Base-by-base conservation (phyloP, 2,329 filamentous ascomycete genomes). In the Colletotrichum cuscutae region DNA sequence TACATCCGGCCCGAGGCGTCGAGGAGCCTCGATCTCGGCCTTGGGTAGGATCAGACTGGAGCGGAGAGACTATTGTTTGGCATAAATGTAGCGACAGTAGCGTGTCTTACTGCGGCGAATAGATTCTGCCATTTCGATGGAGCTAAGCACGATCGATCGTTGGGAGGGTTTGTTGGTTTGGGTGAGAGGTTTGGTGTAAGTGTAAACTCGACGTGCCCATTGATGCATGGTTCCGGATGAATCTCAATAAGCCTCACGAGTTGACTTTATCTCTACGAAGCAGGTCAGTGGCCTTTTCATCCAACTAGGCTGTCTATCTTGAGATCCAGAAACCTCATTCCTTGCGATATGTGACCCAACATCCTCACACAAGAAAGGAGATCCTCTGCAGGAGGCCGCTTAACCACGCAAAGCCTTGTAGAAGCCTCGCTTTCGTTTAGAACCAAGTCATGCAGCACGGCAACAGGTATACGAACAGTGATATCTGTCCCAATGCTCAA, bases 31-130 rank as follows among this genome's bases (percentile, higher is more conserved):
- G 46, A 71, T 64, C 15, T 32, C 65, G 24, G 73, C 66, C 30
- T 63, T 12, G 24, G 74, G 70, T 4, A 74, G 70, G 9, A 65
- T 49, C 46, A 74, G 59, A 8, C 24, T 26, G 63, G 57, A 49
- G 30, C 68, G 68, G 58, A 67, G 65, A 15, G 71, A 35, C 61
- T 49, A 60, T n/a, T 73, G 63, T 26, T 46, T 52, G 15, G 61
- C 35, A 65, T 75, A 73, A n/a, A 71, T 60, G 56, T 59, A 65
- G 13, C 60, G 73, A 63, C 73, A 75, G 53, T 75, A 75, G 6
- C 24, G 70, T 1, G 65, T 49, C 66, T 74, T 74, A 22, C 75
- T 75, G 60, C 73, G 73, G 13, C 70, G 73, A 52, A 68, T 71
- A 19, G 61, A 61, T 26, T 70, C 66, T 9, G 66, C 70, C 19